Conservation (phyloP, 2,329 filamentous ascomycete genomes). For the Pyrenochaeta sp. region DNA sequence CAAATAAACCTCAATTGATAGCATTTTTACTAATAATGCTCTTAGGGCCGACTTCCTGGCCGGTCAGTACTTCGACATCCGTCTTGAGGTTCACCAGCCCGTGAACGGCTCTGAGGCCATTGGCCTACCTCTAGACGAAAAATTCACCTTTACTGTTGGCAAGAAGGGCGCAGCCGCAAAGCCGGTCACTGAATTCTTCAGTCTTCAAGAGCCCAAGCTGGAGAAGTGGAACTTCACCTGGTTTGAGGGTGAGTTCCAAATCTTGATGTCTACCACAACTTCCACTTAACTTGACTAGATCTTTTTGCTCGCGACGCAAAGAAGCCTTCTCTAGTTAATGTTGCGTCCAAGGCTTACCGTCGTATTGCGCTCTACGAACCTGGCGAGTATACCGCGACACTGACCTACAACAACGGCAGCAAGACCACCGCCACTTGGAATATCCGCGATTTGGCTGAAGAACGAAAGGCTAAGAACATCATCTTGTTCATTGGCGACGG, state of each 20-base stretch:
- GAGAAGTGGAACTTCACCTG: slow-evolving; percentile 86
- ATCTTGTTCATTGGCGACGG: slow-evolving; percentile 82
- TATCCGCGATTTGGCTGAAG: slow-evolving; percentile 73
- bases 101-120: slow-evolving; percentile 83
- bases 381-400: slow-evolving; percentile 77
- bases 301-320: slow-evolving; percentile 77
- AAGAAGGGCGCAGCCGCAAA: slow-evolving; percentile 66
- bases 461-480: slow-evolving; percentile 83
- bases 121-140: slow-evolving; percentile 72
- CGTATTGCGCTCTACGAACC: slow-evolving; percentile 78
- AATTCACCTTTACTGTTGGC: slow-evolving; percentile 76
- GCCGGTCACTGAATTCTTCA: slow-evolving; percentile 71
- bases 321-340: slow-evolving; percentile 76
- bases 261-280: neutral
- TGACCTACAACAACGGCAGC: slow-evolving; percentile 76
- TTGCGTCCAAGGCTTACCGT: slow-evolving; percentile 80
- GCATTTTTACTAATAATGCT: slow-evolving; percentile 11
- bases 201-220: slow-evolving; percentile 71
- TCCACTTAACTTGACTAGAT: slow-evolving; percentile 53
- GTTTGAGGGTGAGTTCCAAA: slow-evolving; percentile 68
- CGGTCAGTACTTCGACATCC: slow-evolving; percentile 84
- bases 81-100: slow-evolving; percentile 81
- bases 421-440: slow-evolving; percentile 78
- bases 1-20: slow-evolving; percentile 1
- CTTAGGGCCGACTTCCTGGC: slow-evolving; percentile 77